Evolutionary conservation across 2,329 filamentous ascomycete species (phyloP).

Genomic region (Spiromastix sp.): DNA sequence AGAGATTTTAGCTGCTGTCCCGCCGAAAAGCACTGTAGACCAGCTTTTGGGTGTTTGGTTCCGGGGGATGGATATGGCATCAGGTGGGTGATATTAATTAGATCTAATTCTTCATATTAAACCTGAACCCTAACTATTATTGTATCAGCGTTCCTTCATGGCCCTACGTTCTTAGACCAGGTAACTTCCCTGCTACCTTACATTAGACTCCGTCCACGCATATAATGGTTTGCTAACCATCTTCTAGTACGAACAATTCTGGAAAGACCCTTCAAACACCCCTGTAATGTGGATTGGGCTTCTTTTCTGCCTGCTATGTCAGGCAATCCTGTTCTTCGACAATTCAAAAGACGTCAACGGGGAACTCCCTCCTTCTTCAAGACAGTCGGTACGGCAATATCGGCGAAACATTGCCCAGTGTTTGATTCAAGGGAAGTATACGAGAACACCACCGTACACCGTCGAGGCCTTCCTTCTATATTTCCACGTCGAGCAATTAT

Average conservation of each 20-base stretch:
- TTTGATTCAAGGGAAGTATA: slow-evolving; percentile 20
- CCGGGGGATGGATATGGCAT: slow-evolving; percentile 1
- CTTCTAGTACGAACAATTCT: slow-evolving; percentile 9
- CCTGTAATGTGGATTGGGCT: slow-evolving; percentile 8
- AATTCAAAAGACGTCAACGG: no score
- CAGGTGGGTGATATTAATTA: slow-evolving; percentile 3
- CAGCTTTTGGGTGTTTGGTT: slow-evolving; percentile 13
- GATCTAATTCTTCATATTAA: background rate
- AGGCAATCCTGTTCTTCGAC: slow-evolving; percentile 1
- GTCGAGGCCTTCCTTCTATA: slow-evolving; percentile 18
- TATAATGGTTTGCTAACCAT: no score
- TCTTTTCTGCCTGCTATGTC: slow-evolving; percentile 7
- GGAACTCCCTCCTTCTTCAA: no score
- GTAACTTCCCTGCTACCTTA: no score
- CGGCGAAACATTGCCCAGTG: slow-evolving; percentile 16
- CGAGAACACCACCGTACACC: slow-evolving; percentile 17
- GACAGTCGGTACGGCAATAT: no score
- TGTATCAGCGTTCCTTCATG: slow-evolving; percentile 8
- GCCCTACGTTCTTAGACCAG: slow-evolving; percentile 7
- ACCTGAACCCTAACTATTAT: no score
- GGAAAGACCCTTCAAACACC: slow-evolving; percentile 4
- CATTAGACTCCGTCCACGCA: background rate
- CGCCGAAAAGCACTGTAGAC: slow-evolving; percentile 18
- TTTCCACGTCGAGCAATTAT: slow-evolving; percentile 14
- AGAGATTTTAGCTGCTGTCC: slow-evolving; percentile 20